A percentile compares a stretch with the other conserved stretches of the same genome.
Evolutionary conservation across 2,329 filamentous ascomycete genomes (phyloP).

Genomic region (Cladophialophora carrionii): DNA sequence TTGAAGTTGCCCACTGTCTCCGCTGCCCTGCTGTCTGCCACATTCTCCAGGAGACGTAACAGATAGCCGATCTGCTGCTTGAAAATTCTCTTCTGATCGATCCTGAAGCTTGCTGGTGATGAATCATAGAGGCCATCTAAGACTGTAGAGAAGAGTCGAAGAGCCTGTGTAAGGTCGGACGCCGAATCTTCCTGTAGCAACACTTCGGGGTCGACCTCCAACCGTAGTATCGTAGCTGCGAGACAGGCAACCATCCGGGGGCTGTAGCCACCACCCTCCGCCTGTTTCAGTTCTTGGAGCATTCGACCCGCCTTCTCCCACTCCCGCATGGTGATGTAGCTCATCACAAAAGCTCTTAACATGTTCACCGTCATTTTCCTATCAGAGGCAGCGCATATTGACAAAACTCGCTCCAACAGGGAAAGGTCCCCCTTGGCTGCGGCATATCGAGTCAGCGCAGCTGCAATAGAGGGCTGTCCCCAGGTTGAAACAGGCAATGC

Average conservation of each 20-base stretch:
- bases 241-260: constrained; percentile 42
- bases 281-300: constrained; percentile 25
- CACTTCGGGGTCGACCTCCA: constrained; percentile 23
- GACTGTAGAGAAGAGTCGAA: constrained; percentile 28
- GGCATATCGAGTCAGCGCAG: constrained; percentile 60
- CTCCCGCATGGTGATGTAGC: constrained; percentile 25
- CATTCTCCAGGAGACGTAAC: constrained; percentile 32
- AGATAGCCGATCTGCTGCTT: constrained; percentile 35
- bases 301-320: constrained; percentile 25
- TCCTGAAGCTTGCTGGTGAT: constrained; percentile 24
- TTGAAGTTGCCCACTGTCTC: constrained; percentile 22
- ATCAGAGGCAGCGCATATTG: background rate
- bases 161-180: constrained; percentile 17
- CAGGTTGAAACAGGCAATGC: constrained; percentile 54
- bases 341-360: constrained; percentile 31
- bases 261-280: constrained; percentile 39
- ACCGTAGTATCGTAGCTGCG: constrained; percentile 42
- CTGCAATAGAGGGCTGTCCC: constrained; percentile 52
- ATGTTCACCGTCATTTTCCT: constrained; percentile 31
- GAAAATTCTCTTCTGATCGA: constrained; percentile 28
- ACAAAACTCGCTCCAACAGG: constrained; percentile 26
- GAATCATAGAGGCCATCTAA: constrained; percentile 32
- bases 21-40: constrained; percentile 18
- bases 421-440: constrained; percentile 51
- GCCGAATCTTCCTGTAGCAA: constrained; percentile 9